Evolutionary conservation across 352 stramenopile species (phyloP).

Genomic region (Thraustochytrium sp.): DNA sequence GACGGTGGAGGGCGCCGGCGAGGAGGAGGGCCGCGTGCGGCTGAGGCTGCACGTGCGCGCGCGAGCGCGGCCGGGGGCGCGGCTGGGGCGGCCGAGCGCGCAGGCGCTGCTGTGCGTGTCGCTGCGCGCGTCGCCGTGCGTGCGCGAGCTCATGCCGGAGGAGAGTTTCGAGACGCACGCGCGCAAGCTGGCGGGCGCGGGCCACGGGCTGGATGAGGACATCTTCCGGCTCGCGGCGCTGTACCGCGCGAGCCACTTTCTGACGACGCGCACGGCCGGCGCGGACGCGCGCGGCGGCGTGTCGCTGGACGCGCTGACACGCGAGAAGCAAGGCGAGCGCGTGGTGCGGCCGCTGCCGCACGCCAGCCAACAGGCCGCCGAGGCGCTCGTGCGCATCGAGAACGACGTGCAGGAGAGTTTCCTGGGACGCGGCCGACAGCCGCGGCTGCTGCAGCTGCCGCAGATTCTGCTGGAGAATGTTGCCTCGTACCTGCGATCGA

Average conservation of each 20-base stretch:
- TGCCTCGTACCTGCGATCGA: background rate
- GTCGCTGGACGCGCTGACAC: background rate
- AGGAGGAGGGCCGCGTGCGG: background rate
- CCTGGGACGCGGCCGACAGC: background rate
- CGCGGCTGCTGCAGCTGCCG: background rate
- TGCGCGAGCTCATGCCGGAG: background rate
- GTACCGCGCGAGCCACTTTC: background rate
- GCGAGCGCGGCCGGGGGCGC: background rate
- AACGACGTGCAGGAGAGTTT: background rate
- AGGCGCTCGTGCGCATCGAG: background rate
- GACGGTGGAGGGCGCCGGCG: background rate
- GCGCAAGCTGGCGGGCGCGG: background rate
- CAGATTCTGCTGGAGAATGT: background rate
- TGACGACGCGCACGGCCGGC: background rate
- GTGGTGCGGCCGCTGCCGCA: background rate
- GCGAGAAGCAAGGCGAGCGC: background rate
- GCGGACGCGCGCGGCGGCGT: background rate
- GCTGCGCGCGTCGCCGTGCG: background rate
- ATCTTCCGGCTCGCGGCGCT: background rate
- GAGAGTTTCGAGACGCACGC: background rate
- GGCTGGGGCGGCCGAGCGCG: background rate
- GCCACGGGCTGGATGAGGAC: background rate
- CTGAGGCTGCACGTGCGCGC: background rate
- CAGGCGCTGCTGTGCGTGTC: background rate
- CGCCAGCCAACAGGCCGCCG: background rate